Conservation (phyloP, 1,284 basidiomycete species). For the Trichosporon sp. region DNA sequence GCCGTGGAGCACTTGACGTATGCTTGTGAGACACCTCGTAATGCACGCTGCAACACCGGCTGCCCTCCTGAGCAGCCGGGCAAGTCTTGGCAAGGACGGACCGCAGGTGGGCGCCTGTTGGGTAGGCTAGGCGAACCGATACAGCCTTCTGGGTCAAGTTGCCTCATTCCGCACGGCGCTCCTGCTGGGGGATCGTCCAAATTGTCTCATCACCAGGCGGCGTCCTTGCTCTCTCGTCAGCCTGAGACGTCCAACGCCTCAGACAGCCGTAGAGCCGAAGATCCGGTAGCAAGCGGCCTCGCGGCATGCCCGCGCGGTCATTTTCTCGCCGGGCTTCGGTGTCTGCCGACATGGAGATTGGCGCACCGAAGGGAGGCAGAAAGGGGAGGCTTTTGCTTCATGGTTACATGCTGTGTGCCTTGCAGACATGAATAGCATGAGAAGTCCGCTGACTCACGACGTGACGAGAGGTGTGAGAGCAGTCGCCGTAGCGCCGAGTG, state of each 20-base stretch:
- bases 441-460: neutral
- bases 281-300: neutral
- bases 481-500: neutral
- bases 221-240: neutral
- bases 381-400: neutral
- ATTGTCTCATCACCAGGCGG: neutral
- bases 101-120: neutral
- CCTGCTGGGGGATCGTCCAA: neutral
- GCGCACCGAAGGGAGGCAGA: neutral
- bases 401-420: neutral
- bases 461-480: neutral
- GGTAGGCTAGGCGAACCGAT: neutral
- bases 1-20: neutral
- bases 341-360: neutral
- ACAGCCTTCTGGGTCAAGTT: neutral
- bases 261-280: neutral
- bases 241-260: neutral
- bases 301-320: neutral
- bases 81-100: neutral
- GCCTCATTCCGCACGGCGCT: neutral
- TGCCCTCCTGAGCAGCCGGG: neutral
- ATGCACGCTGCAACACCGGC: neutral
- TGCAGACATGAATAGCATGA: neutral
- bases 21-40: neutral
- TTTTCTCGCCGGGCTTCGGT: neutral